phyloP scores from a whole-genome alignment of 129 eudicot genomes.

The Dittrichia graveolens region DNA sequence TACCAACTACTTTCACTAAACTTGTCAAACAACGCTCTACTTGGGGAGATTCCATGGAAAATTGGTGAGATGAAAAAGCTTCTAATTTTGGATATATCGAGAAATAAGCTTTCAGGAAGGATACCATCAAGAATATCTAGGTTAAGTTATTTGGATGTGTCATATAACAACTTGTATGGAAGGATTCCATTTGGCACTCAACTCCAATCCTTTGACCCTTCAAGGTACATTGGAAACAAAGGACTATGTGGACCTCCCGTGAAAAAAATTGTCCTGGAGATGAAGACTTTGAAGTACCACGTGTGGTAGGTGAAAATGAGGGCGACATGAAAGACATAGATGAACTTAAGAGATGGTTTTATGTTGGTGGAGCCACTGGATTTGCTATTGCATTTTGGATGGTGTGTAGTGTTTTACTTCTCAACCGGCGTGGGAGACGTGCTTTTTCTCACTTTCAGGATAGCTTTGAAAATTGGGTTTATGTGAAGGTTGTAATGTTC shows the following conservation, averaged over 20 bases:
- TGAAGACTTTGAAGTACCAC: not conserved
- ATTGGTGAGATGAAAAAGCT: constrained; percentile 33
- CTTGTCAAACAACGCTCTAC: constrained; percentile 33
- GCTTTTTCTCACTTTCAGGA: not conserved
- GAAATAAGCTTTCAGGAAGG: constrained; percentile 33
- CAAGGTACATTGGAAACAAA: not conserved
- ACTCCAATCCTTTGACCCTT: constrained; percentile 6
- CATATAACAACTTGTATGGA: constrained; percentile 3
- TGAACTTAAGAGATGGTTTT: constrained; percentile 16
- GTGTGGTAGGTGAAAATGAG: not conserved
- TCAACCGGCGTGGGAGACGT: constrained; percentile 7
- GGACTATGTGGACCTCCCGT: constrained; percentile 17
- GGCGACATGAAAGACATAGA: not conserved
- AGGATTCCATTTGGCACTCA: constrained; percentile 21
- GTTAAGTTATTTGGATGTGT: constrained; percentile 1
- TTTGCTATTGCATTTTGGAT: constrained; percentile 20
- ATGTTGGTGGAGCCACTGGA: constrained; percentile 14
- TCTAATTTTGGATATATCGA: constrained; percentile 31
- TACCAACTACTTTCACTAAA: constrained; percentile 24
- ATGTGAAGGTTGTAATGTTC: not conserved
- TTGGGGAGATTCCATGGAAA: constrained; percentile 32
- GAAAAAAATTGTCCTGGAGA: not conserved
- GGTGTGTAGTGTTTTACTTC: constrained; percentile 6
- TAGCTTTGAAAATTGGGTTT: constrained; percentile 1
- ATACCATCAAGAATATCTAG: constrained; percentile 34